These are phyloP conservation scores for Fistulifera solaris DNA, from an alignment of 108 stramenopile species.

Conservation along the genomic window DNA sequence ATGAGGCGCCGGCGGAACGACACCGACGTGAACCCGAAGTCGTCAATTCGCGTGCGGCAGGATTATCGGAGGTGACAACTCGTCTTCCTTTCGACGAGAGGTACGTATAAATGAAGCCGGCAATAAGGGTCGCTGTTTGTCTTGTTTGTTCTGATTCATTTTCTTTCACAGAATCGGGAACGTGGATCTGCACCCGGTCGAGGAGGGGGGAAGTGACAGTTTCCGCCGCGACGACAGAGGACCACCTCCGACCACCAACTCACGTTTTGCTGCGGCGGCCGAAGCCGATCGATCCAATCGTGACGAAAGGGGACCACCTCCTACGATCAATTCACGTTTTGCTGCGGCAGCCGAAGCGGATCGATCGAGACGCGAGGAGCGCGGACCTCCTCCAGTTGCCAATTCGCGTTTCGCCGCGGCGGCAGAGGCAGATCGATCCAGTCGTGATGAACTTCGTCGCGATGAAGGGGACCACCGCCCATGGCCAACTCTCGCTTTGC, in stretches of 20 bases:
- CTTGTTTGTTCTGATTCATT: constrained; percentile 6
- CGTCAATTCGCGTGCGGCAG: constrained; percentile 67
- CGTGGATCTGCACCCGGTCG: constrained; percentile 27
- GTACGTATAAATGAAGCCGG: background rate
- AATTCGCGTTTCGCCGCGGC: constrained; percentile 65
- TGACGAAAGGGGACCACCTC: constrained; percentile 33
- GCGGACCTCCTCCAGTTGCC: constrained; percentile 39
- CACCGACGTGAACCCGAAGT: constrained; percentile 43
- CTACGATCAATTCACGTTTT: constrained; percentile 40
- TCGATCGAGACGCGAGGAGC: constrained; percentile 11
- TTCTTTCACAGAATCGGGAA: constrained; percentile 12
- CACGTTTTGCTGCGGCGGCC: constrained; percentile 32
- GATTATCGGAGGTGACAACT: constrained; percentile 32
- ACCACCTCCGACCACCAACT: constrained; percentile 43
- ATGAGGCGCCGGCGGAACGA: constrained; percentile 11
- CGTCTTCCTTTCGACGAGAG: background rate
- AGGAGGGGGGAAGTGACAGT: constrained; percentile 10
- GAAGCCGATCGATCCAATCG: constrained; percentile 9
- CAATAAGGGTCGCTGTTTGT: background rate
- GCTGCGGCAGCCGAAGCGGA: constrained; percentile 36
- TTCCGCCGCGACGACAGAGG: constrained; percentile 7
- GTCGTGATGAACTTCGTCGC: constrained; percentile 23
- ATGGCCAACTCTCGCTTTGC: constrained; percentile 52
- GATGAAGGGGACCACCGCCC: constrained; percentile 47
- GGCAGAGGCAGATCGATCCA: constrained; percentile 24